These are phyloP conservation scores for Ceratocystis papillata DNA, from an alignment of 2,329 filamentous ascomycete species.

Conservation along the genomic window DNA sequence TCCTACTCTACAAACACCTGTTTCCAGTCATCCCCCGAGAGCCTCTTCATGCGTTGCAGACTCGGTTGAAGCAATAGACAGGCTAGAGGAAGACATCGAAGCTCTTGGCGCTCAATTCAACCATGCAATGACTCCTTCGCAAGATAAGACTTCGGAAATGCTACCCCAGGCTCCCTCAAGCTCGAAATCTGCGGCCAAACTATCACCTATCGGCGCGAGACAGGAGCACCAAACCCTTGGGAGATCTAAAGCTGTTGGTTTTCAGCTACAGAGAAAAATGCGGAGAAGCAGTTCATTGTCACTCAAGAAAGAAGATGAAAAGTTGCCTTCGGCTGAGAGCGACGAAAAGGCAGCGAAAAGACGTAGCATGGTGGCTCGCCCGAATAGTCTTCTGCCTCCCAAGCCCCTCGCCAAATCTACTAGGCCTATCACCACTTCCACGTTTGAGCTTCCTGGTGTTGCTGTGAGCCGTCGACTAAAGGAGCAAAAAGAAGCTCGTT, in stretches of 20 bases:
- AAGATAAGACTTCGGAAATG: conserved; percentile 1
- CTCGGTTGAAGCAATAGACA: conserved; percentile 51
- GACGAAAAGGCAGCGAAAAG: conserved; percentile 27
- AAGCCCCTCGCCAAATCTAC: conserved; percentile 42
- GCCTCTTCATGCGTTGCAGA: conserved; percentile 47
- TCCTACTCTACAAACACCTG: not conserved
- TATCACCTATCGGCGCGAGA: conserved; percentile 1
- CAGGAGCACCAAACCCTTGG: conserved; percentile 32
- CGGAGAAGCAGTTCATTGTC: conserved; percentile 37
- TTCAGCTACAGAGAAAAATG: conserved; percentile 31
- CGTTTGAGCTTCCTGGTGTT: conserved; percentile 54
- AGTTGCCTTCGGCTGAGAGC: conserved; percentile 25
- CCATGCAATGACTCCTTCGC: conserved; percentile 26
- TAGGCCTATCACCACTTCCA: conserved; percentile 44
- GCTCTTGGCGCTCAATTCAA: conserved; percentile 33
- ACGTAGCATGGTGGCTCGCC: conserved; percentile 30
- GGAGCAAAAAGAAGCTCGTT: conserved; percentile 48
- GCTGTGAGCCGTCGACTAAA: conserved; percentile 47
- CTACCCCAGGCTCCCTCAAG: not conserved
- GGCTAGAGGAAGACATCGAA: conserved; percentile 51
- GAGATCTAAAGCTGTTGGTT: conserved; percentile 34
- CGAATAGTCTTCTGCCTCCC: conserved; percentile 37
- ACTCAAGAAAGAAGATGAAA: conserved; percentile 29
- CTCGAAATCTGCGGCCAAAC: not conserved
- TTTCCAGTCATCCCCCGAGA: conserved; percentile 28